Evolutionary conservation across 1,284 basidiomycete species (phyloP).

Genomic region (Fomitopsis schrenkii): DNA sequence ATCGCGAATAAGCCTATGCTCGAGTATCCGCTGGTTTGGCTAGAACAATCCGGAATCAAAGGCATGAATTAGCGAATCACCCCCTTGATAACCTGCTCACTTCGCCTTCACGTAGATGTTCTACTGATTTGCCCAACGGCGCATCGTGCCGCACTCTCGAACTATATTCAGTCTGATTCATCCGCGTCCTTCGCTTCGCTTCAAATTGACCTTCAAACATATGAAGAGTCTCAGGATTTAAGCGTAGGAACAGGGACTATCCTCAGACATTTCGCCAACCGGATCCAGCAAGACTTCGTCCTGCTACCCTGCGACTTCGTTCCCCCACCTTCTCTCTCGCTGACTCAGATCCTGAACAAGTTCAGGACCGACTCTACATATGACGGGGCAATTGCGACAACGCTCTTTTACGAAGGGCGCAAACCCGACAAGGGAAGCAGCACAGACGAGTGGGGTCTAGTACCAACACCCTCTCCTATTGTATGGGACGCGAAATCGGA

Average conservation of each 20-base stretch:
- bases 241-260: slow-evolving; percentile 67
- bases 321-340: slow-evolving; percentile 67
- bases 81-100: too few relatives aligned
- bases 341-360: slow-evolving; percentile 73
- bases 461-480: slow-evolving; percentile 43
- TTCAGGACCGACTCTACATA: slow-evolving; percentile 70
- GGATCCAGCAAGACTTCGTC: slow-evolving; percentile 81
- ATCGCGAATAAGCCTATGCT: slow-evolving; percentile 87
- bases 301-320: slow-evolving; percentile 91
- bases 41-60: slow-evolving; percentile 82
- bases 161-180: slow-evolving; percentile 73
- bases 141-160: slow-evolving; percentile 71
- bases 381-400: slow-evolving; percentile 69
- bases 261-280: slow-evolving; percentile 63
- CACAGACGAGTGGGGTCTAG: slow-evolving; percentile 63
- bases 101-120: slow-evolving; percentile 56
- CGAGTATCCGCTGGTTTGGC: slow-evolving; percentile 81
- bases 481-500: slow-evolving; percentile 62
- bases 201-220: slow-evolving; percentile 69
- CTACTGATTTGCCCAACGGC: slow-evolving; percentile 79
- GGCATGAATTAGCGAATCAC: slow-evolving; percentile 38
- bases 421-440: slow-evolving; percentile 50
- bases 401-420: slow-evolving; percentile 68
- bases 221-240: slow-evolving; percentile 64
- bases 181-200: slow-evolving; percentile 55